Evolutionary conservation across 169 alveolate species (phyloP), one percentile per base, ranked within the genome.

Genomic region (Cryptosporidium parvum): DNA sequence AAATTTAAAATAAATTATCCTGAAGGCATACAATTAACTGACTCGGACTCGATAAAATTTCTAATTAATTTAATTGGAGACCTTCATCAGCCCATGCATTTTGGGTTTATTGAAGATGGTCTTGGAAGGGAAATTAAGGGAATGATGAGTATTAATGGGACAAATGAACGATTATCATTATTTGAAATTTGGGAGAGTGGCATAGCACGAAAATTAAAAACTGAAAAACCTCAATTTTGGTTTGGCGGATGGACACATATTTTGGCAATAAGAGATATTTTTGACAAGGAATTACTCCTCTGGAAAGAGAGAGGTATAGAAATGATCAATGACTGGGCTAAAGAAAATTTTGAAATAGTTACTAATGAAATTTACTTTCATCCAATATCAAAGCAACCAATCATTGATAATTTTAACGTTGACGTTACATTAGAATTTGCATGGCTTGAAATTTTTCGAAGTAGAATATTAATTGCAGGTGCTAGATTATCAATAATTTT

Each of bases 221-320:
- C 33, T 33, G 84, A 86, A 58, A 65, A 72, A 23, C 92, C 92
- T 31, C 92, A 86, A 26, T 91, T 94, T 21, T 95, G 97, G 97
- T 95, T 93, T 68, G 96, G 97, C 3, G 94, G 96, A n/a, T 95
- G 97, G 97, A 95, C 97, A 3, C 97, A 95, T 72, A 93, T 95
- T 33, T 91, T 93, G 42, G 89, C 94, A 29, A 86, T 95, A 10
- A 93, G 93, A n/a, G 85, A 91, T 37, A 91, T 92, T 14, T 94
- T 91, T 93, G 92, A 94, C 75, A 84, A 48, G n/a, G 92, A 86
- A 44, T 39, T 61, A n/a, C 48, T 45, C 39, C 61, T 35, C 16
- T 86, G 92, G 92, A 75, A 59, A 21, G 84, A 86, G 29, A 93
- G 85, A 44, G 97, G 95, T 29, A 93, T 93, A 39, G 94, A 91